Percentiles rank a stretch among this genome's conserved stretches.
Evolutionary conservation across 1,284 basidiomycete species (phyloP).

Genomic region (Xerocomus alliaceus): DNA sequence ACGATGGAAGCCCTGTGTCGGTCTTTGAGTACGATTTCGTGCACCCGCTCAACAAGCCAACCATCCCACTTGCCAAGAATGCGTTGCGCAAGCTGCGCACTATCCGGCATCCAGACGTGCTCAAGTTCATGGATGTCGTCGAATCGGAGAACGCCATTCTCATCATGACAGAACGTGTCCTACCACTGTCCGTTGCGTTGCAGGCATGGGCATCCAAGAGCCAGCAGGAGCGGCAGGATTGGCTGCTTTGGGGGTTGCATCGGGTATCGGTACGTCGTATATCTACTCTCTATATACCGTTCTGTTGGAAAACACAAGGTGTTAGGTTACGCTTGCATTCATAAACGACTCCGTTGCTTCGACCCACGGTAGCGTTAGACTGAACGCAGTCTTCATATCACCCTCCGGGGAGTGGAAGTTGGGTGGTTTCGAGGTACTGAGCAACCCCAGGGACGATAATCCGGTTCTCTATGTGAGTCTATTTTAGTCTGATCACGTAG

Average conservation of each 20-base stretch:
- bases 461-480: conserved; percentile 80
- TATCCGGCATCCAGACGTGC: conserved; percentile 92
- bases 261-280: conserved; percentile 72
- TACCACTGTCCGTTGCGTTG: conserved; percentile 74
- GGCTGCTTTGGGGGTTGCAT: conserved; percentile 94
- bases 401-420: conserved; percentile 96
- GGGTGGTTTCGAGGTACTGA: conserved; percentile 92
- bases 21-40: conserved; percentile 89
- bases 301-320: conserved; percentile 16
- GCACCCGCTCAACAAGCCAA: conserved; percentile 60
- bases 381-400: conserved; percentile 86
- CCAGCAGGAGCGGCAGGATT: conserved; percentile 78
- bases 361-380: conserved; percentile 87
- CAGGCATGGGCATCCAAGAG: conserved; percentile 68
- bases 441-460: conserved; percentile 77
- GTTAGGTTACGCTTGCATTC: conserved; percentile 87
- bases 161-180: conserved; percentile 94
- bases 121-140: conserved; percentile 93
- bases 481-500: conserved; percentile 4
- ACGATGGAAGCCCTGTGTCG: conserved; percentile 84
- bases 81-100: conserved; percentile 90
- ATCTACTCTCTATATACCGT: neutral
- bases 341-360: conserved; percentile 86
- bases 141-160: conserved; percentile 89
- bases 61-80: conserved; percentile 86